Base-by-base conservation (phyloP, 768 basidiomycete genomes). In the Xerocomus spinulosus region DNA sequence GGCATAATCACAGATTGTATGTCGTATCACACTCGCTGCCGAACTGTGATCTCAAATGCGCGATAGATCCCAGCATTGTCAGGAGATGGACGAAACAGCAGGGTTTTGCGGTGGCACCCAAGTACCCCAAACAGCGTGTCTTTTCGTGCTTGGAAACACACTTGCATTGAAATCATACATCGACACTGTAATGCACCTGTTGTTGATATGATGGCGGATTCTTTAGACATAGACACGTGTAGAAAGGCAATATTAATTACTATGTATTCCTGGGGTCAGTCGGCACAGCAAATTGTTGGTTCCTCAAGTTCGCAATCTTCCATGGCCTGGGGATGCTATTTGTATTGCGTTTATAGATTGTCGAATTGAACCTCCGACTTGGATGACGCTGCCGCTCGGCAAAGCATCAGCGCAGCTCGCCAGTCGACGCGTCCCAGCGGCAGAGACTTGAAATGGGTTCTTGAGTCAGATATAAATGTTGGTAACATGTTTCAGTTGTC, bases 1-100 rank as follows among this genome's bases (percentile, higher is more conserved):
- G 88, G 87, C 0, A 78, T 91, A 47, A 90, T 91, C 56, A 81
- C 86, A 5, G 87, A 91, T 60, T 87, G 75, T 75, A 50, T 13
- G 72, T 50, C 12, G 18, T 29, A 12, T 37, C 14, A 6, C 18
- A 21, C 18, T 41, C 23, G 26, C 12, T 14, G 17, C 33, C 18
- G 40, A 32, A 9, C 10, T 13, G 40, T 9, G n/a, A 21, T 35
- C 44, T 50, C 25, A 38, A 44, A 32, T 30, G 9, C 21, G 33
- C 26, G 5, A 42, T 48, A 76, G 75, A 81, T 61, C 85, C 88
- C 4, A 66, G 71, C 36, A 67, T 75, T 20, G 66, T 88, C 39
- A 77, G 83, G 32, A 68, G 81, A 42, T 74, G 79, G 61, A 73
- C 77, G 8, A 71, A 79, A 51, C 76, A 81, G 51, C 72, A 72